Conservation (phyloP, 257 asterid species). For the Ocimum tenuiflorum region DNA sequence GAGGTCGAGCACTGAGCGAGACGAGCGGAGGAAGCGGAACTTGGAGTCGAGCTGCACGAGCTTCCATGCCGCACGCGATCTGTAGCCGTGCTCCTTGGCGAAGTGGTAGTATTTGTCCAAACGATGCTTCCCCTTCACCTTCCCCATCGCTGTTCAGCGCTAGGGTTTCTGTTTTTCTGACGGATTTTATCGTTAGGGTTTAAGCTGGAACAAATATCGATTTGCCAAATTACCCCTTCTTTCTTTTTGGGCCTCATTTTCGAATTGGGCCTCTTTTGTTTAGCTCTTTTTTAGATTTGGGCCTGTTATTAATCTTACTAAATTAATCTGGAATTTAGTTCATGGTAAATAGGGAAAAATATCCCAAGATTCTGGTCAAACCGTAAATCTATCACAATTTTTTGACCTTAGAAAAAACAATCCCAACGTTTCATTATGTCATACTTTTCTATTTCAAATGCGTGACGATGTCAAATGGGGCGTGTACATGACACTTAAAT, state of each 20-base stretch:
- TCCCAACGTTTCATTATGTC: no score
- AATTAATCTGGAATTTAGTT: no score
- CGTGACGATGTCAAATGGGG: no score
- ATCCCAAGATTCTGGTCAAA: no score
- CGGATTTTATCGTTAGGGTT: neutral
- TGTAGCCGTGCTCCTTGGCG: conserved; percentile 81
- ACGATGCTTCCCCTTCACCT: conserved; percentile 86
- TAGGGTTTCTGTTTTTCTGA: neutral
- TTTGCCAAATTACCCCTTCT: neutral
- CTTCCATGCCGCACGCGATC: conserved; percentile 90
- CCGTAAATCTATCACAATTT: no score
- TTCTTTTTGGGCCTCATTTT: neutral
- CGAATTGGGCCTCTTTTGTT: no score
- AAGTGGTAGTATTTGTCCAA: conserved; percentile 72
- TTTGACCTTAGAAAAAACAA: no score
- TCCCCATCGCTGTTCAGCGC: conserved; percentile 48
- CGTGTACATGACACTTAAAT: no score
- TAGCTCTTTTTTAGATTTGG: no score
- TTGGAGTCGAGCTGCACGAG: conserved; percentile 80
- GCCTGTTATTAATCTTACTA: no score
- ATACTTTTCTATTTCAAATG: no score
- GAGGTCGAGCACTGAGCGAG: conserved; percentile 81
- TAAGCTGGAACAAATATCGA: neutral
- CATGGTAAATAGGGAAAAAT: no score
- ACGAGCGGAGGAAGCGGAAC: conserved; percentile 56